A percentile compares a stretch with the other conserved stretches of the same genome.
Conservation (phyloP, 2,329 filamentous ascomycete species). For the Xylaria sp. region DNA sequence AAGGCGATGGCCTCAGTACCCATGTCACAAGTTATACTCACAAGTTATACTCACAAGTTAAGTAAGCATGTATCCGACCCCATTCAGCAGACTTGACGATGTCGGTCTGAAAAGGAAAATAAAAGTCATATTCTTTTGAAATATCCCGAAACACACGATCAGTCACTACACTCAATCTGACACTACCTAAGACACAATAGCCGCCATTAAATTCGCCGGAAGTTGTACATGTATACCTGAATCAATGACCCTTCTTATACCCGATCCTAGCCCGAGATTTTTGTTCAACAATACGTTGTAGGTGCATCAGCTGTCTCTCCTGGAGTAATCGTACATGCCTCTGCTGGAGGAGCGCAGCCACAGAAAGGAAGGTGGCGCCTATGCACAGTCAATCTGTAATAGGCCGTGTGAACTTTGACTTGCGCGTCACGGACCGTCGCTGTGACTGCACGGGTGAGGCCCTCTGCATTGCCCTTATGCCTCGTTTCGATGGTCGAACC, state of each 20-base stretch:
- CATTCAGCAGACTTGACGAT: background rate
- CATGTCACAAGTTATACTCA: background rate
- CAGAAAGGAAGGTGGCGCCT: constrained; percentile 11
- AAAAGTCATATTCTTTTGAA: constrained; percentile 14
- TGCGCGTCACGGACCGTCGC: background rate
- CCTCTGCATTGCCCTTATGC: constrained; percentile 20
- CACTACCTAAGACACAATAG: constrained; percentile 11
- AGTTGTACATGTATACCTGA: constrained; percentile 21
- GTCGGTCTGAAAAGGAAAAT: background rate
- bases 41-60: background rate
- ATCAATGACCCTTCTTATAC: constrained; percentile 15
- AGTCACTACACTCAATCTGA: constrained; percentile 26
- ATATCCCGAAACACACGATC: background rate
- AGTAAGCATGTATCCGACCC: background rate
- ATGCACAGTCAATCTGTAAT: constrained; percentile 25
- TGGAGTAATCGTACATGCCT: constrained; percentile 16
- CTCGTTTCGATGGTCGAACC: constrained; percentile 7
- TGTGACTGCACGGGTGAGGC: background rate
- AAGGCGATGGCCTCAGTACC: background rate
- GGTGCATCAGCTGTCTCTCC: constrained; percentile 25
- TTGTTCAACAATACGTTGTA: constrained; percentile 25
- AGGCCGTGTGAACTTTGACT: constrained; percentile 5
- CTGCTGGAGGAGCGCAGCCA: constrained; percentile 18
- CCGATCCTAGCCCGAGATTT: constrained; percentile 17
- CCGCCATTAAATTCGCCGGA: constrained; percentile 18